Conservation (phyloP, 257 asterid genomes). For the Solanum habrochaites region DNA sequence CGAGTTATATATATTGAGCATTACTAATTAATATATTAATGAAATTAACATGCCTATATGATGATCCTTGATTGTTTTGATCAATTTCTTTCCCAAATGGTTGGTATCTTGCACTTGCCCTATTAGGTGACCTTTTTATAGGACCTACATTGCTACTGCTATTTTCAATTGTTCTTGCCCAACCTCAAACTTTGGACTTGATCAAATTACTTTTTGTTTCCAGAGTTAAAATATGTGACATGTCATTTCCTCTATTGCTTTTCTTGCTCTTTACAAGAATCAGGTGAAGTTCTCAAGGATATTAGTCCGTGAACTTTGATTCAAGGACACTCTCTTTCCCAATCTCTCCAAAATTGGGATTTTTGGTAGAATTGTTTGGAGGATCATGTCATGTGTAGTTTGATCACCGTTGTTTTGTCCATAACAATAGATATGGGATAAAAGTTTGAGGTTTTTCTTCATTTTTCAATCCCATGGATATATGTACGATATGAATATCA, state of each 20-base stretch:
- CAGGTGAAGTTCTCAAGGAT: not conserved
- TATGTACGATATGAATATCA: not conserved
- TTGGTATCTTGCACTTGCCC: not conserved
- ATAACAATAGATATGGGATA: not conserved
- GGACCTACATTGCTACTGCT: not conserved
- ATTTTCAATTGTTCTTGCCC: not conserved
- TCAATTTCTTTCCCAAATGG: not conserved
- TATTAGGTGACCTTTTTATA: not conserved
- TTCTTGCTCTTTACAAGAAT: not conserved
- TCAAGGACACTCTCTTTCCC: not conserved
- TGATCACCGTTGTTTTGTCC: not conserved
- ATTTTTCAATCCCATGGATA: not conserved
- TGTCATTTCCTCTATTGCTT: not conserved
- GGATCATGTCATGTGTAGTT: not conserved
- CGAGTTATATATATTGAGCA: not conserved
- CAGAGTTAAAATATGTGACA: not conserved
- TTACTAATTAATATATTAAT: not conserved
- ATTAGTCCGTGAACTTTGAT: not conserved
- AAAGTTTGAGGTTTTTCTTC: not conserved
- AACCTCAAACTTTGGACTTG: not conserved
- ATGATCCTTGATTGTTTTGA: not conserved
- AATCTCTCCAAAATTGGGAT: not conserved
- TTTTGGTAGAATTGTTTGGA: not conserved
- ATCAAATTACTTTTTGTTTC: not conserved
- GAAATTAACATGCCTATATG: not conserved